phyloP scores from a whole-genome alignment of 139 green algal species.

The Chlamydomonas sphaeroides region DNA sequence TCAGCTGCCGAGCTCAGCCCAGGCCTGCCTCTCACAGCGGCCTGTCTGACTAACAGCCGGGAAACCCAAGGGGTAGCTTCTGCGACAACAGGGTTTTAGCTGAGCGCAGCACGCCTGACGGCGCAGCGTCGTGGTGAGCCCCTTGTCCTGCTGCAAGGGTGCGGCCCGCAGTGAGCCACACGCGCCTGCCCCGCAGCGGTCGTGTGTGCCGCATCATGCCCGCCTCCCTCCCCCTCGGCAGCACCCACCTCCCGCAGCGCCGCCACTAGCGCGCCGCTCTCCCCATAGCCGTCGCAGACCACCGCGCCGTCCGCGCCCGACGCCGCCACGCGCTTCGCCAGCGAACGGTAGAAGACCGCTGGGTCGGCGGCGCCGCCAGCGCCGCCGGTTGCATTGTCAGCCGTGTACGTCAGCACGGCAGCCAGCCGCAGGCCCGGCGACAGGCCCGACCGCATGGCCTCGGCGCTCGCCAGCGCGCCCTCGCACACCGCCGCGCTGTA shows the following conservation, averaged over 20 bases:
- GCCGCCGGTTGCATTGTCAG: neutral
- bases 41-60: too few species aligned
- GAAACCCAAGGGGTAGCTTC: neutral
- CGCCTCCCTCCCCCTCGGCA: neutral
- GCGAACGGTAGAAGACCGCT: neutral
- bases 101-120: too few species aligned
- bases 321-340: neutral
- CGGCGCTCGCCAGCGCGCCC: neutral
- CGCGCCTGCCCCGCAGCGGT: too few species aligned
- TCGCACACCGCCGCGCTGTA: slow-evolving; percentile 13
- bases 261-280: neutral
- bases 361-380: too few species aligned
- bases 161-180: too few species aligned
- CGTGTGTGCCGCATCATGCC: too few species aligned
- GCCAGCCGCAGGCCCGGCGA: neutral
- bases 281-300: neutral
- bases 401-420: neutral
- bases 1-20: too few species aligned
- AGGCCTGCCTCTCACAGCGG: too few species aligned
- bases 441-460: neutral
- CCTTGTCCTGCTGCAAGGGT: too few species aligned
- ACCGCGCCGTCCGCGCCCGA: neutral
- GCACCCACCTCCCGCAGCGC: neutral
- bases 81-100: neutral
- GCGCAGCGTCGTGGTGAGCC: too few species aligned